Percentiles rank a stretch among this genome's conserved stretches.
These are phyloP conservation scores for Neurospora tetraspora DNA, from an alignment of 495 filamentous ascomycete genomes.

Conservation along the genomic window DNA sequence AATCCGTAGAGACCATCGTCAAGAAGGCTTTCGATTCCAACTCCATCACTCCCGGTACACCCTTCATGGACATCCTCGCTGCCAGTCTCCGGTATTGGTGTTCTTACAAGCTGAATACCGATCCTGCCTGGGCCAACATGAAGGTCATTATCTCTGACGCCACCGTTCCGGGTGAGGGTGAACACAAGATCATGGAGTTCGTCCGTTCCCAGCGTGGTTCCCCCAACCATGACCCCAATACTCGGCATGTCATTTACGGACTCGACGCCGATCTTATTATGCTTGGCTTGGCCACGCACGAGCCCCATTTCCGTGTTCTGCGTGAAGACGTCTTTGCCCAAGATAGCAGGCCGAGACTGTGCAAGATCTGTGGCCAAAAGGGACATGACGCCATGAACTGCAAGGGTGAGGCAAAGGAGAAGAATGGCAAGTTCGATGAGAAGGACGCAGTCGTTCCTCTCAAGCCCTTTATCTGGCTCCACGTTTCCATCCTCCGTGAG, in stretches of 20 bases:
- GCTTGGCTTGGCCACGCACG: constrained; percentile 93
- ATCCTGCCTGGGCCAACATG: constrained; percentile 92
- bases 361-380: constrained; percentile 79
- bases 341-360: constrained; percentile 68
- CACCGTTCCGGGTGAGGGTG: constrained; percentile 93
- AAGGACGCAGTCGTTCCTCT: constrained; percentile 56
- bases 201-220: constrained; percentile 85
- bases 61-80: constrained; percentile 96
- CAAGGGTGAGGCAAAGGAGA: constrained; percentile 71
- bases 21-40: constrained; percentile 98
- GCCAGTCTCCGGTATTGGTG: constrained; percentile 91
- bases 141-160: constrained; percentile 98
- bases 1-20: constrained; percentile 50
- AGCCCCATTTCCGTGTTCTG: constrained; percentile 93
- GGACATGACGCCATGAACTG: constrained; percentile 83
- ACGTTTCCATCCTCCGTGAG: constrained; percentile 84
- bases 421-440: constrained; percentile 75
- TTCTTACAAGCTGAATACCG: constrained; percentile 91
- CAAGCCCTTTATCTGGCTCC: constrained; percentile 98
- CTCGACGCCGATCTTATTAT: constrained; percentile 98
- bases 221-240: constrained; percentile 91
- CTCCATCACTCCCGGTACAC: constrained; percentile 93
- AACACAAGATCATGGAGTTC: constrained; percentile 99
- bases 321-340: constrained; percentile 96
- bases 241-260: constrained; percentile 89